Base-by-base conservation (phyloP, 2,329 filamentous ascomycete genomes). In the Ceratocystis cubensis region DNA sequence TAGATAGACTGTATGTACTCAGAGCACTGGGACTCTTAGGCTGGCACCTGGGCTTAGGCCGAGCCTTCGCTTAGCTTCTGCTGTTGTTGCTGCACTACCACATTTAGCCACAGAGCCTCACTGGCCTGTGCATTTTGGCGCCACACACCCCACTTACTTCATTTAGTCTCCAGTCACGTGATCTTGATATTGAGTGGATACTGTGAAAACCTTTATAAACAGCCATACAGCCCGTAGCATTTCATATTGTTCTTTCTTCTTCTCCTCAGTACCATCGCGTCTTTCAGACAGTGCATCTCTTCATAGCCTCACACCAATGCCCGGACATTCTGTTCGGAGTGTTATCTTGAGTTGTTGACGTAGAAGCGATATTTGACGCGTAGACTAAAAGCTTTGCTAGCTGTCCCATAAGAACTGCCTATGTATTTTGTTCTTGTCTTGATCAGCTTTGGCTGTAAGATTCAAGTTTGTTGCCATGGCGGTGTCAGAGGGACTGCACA, bases 221-320 rank as follows among this genome's bases (percentile, higher is more conserved):
- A 8, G 15, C 67, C 62, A 69, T 69, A 62, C 67, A 61, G 69
- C 70, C 69, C 46, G n/a, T 33, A 65, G 13, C 17, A 66, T 68
- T 22, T 66, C 62, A 61, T 53, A 15, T 64, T 68, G 65, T 68
- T 41, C 65, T 71, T 72, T 75, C 77, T 74, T 75, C 76, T 77
- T 75, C 68, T 77, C 77, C 75, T 73, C 72, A 75, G 76, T 75
- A 72, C 79, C 84, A 88, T 86, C 87, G 88, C 83, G 82, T 87
- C 86, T 82, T 80, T 79, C 79, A 92, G 89, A 93, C 89, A 93
- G 89, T 92, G 84, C 88, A 88, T 83, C 81, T 81, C 86, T 86
- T 85, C 81, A 82, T 79, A 65, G 62, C 76, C 77, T 79, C 75
- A 76, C 77, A 79, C 80, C 79, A 76, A 79, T 76, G 75, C 79